These are phyloP conservation scores for Kluyveromyces nonfermentans DNA, from an alignment of 805 yeast species.

Conservation along the genomic window DNA sequence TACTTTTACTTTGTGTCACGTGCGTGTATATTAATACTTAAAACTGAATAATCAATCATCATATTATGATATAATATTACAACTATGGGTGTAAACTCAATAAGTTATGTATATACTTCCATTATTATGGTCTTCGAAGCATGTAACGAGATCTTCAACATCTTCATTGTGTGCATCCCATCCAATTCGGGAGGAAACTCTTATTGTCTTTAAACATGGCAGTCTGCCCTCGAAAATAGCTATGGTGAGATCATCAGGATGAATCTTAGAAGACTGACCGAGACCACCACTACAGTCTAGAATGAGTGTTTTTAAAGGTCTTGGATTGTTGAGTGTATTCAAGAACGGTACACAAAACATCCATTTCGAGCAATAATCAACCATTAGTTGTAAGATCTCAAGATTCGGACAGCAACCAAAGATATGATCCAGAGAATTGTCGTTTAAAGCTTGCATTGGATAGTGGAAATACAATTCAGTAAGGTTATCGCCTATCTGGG, in stretches of 20 bases:
- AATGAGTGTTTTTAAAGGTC: slow-evolving; percentile 46
- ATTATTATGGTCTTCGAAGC: slow-evolving; percentile 54
- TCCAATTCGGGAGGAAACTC: slow-evolving; percentile 69
- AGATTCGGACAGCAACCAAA: slow-evolving; percentile 73
- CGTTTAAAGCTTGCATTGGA: slow-evolving; percentile 77
- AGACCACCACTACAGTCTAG: slow-evolving; percentile 79
- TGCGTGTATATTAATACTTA: not conserved
- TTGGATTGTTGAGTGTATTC: slow-evolving; percentile 20
- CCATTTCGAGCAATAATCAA: slow-evolving; percentile 60
- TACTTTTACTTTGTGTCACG: not conserved
- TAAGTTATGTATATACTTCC: slow-evolving; percentile 64
- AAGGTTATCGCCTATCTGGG: slow-evolving; percentile 57
- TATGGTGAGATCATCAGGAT: slow-evolving; percentile 80
- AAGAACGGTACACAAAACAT: slow-evolving; percentile 40
- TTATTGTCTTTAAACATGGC: slow-evolving; percentile 53
- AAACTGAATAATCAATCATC: not conserved
- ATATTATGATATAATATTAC: not conserved
- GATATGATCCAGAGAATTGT: slow-evolving; percentile 61
- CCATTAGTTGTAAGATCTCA: slow-evolving; percentile 52
- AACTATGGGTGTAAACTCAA: not conserved
- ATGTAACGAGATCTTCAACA: slow-evolving; percentile 53
- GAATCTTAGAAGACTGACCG: slow-evolving; percentile 74
- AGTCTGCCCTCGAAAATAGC: slow-evolving; percentile 74
- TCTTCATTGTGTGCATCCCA: slow-evolving; percentile 68
- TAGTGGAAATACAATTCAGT: slow-evolving; percentile 59